Evolutionary conservation across 495 filamentous ascomycete genomes (phyloP).

Genomic region (Cercophora scortea): DNA sequence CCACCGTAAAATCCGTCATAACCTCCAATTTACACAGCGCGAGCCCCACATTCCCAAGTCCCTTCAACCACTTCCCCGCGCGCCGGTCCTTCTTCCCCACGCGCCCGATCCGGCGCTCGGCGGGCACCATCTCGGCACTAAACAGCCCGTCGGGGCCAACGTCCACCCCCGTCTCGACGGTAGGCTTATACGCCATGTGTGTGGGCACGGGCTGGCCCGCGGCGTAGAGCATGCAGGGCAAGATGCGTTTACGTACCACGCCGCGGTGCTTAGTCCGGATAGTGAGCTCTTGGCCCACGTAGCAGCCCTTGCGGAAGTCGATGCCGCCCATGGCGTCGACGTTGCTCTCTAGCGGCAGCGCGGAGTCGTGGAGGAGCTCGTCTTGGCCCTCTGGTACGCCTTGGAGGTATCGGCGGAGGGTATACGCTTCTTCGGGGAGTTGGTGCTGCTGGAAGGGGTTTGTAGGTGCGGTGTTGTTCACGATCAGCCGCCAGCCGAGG

Average conservation of each 20-base stretch:
- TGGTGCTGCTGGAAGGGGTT: too few species aligned
- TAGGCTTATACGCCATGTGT: constrained; percentile 37
- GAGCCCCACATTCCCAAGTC: constrained; percentile 78
- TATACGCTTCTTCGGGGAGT: constrained; percentile 36
- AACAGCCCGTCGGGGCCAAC: constrained; percentile 23
- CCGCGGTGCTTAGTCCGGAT: constrained; percentile 91
- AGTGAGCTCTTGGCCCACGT: constrained; percentile 92
- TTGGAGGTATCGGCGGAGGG: constrained; percentile 60
- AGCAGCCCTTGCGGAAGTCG: constrained; percentile 94
- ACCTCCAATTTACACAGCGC: constrained; percentile 82
- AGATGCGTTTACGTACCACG: constrained; percentile 82
- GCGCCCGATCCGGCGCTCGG: constrained; percentile 15
- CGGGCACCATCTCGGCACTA: constrained; percentile 1
- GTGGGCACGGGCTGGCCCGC: constrained; percentile 23
- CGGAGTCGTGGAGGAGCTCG: constrained; percentile 61
- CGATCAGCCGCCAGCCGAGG: constrained; percentile 42
- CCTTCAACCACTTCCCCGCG: constrained; percentile 67
- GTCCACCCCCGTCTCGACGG: constrained; percentile 7
- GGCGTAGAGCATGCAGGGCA: constrained; percentile 72
- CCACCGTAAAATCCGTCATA: constrained; percentile 70
- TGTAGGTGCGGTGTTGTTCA: background rate
- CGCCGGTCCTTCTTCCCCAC: constrained; percentile 50
- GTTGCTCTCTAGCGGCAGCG: constrained; percentile 76
- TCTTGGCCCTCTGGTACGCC: constrained; percentile 78
- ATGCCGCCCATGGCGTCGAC: constrained; percentile 75